Evolutionary conservation across 2,329 filamentous ascomycete species (phyloP).

Genomic region (Aschersonia sp.): DNA sequence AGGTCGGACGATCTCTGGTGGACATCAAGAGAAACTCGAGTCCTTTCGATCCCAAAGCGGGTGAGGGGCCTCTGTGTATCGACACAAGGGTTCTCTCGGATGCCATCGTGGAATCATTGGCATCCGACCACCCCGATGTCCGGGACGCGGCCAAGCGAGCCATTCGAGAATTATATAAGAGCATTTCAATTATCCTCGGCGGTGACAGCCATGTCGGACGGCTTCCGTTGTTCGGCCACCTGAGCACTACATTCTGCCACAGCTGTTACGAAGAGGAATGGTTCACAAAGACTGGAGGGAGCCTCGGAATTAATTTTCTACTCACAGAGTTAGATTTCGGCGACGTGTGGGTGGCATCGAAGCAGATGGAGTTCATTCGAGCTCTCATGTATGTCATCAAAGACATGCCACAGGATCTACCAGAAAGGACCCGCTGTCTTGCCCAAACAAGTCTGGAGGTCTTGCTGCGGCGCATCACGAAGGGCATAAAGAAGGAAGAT

Average conservation of each 20-base stretch:
- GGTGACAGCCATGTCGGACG: slow-evolving; percentile 54
- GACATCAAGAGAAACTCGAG: slow-evolving; percentile 62
- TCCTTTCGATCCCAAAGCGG: slow-evolving; percentile 70
- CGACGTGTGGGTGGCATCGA: slow-evolving; percentile 65
- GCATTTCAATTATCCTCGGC: slow-evolving; percentile 67
- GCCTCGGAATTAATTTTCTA: slow-evolving; percentile 75
- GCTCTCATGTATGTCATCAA: slow-evolving; percentile 97
- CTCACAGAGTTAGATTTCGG: slow-evolving; percentile 75
- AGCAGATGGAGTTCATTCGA: slow-evolving; percentile 76
- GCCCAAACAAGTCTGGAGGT: slow-evolving; percentile 74
- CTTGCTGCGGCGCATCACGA: slow-evolving; percentile 64
- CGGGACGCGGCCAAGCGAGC: slow-evolving; percentile 71
- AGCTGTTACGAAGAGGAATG: slow-evolving; percentile 96
- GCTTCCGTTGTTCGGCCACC: slow-evolving; percentile 70
- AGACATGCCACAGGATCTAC: slow-evolving; percentile 88
- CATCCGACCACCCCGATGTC: slow-evolving; percentile 68
- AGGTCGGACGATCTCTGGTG: slow-evolving; percentile 73
- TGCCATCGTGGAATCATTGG: slow-evolving; percentile 76
- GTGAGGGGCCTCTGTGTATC: slow-evolving; percentile 75
- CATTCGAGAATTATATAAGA: slow-evolving; percentile 63
- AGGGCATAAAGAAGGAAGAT: slow-evolving; percentile 68
- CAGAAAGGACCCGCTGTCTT: slow-evolving; percentile 71
- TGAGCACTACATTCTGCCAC: slow-evolving; percentile 78
- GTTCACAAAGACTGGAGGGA: slow-evolving; percentile 94
- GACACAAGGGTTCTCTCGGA: slow-evolving; percentile 81